A percentile compares a stretch with the other conserved stretches of the same genome.
These are phyloP conservation scores for Pleurotus djamor DNA, from an alignment of 768 basidiomycete genomes.

Conservation along the genomic window DNA sequence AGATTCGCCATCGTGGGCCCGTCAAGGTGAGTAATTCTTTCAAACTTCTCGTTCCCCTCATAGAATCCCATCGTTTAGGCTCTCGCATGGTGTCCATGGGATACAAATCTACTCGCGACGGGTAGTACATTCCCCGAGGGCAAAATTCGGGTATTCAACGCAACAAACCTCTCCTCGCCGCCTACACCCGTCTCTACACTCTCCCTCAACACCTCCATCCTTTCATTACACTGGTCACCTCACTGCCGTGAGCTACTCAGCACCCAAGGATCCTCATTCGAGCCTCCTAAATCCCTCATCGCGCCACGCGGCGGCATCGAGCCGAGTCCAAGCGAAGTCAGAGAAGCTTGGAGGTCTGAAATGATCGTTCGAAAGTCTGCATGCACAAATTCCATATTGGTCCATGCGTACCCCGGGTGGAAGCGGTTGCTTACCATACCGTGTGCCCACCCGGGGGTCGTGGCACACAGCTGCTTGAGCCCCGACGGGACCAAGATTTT, in stretches of 20 bases:
- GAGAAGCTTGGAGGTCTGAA: conserved; percentile 47
- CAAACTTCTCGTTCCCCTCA: background rate
- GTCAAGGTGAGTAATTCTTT: conserved; percentile 36
- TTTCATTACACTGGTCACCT: conserved; percentile 74
- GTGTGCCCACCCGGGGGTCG: conserved; percentile 48
- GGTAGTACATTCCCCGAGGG: conserved; percentile 80
- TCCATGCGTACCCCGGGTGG: conserved; percentile 74
- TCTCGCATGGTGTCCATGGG: conserved; percentile 87
- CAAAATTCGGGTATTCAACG: conserved; percentile 69
- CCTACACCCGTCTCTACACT: conserved; percentile 54
- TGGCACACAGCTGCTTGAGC: conserved; percentile 61
- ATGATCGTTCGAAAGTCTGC: conserved; percentile 48
- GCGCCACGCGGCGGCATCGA: conserved; percentile 46
- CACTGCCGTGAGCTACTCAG: conserved; percentile 88
- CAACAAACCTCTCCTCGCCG: conserved; percentile 25
- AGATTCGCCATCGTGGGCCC: conserved; percentile 68
- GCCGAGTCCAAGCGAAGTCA: conserved; percentile 45
- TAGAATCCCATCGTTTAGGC: conserved; percentile 40
- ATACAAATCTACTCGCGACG: conserved; percentile 68
- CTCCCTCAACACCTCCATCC: conserved; percentile 71
- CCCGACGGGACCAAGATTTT: conserved; percentile 64
- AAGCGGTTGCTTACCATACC: conserved; percentile 49
- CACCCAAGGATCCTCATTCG: conserved; percentile 69
- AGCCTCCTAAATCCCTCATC: conserved; percentile 9
- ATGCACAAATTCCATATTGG: conserved; percentile 62